These are phyloP conservation scores for Rhodofomes roseus DNA, from an alignment of 1,284 basidiomycete species.

Conservation along the genomic window DNA sequence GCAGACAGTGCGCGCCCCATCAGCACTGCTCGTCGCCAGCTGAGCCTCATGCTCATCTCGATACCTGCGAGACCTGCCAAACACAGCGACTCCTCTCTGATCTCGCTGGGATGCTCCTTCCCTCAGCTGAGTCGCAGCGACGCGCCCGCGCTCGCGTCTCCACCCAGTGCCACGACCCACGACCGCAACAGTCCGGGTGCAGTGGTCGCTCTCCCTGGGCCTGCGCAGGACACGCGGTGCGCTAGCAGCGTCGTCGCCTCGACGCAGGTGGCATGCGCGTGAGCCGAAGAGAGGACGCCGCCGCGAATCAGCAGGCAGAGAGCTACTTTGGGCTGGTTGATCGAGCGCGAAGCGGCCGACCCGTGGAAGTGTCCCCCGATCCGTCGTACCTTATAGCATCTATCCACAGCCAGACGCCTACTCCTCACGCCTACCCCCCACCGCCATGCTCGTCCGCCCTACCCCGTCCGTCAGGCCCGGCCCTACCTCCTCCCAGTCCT, in stretches of 20 bases:
- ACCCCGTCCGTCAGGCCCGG: background rate
- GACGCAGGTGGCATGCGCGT: background rate
- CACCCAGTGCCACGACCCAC: too few relatives aligned
- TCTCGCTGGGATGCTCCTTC: background rate
- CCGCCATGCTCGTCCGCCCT: conserved; percentile 5
- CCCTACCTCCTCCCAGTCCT: background rate
- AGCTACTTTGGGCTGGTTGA: background rate
- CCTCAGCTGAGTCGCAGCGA: background rate
- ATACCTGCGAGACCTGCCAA: background rate
- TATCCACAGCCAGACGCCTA: background rate
- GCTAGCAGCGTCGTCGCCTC: background rate
- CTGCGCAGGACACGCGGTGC: background rate
- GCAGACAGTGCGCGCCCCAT: background rate
- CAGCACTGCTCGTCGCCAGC: background rate
- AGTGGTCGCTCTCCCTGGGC: background rate
- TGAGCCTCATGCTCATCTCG: background rate
- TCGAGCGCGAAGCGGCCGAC: background rate
- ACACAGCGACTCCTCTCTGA: background rate
- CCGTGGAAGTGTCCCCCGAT: background rate
- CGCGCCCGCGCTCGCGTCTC: background rate
- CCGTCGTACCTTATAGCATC: background rate
- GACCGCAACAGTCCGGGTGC: background rate
- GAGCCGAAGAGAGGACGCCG: background rate
- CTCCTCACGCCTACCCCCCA: conserved; percentile 7
- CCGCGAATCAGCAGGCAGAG: background rate